phyloP scores from a whole-genome alignment of 805 yeast genomes.

The Ogataea pilisensis region DNA sequence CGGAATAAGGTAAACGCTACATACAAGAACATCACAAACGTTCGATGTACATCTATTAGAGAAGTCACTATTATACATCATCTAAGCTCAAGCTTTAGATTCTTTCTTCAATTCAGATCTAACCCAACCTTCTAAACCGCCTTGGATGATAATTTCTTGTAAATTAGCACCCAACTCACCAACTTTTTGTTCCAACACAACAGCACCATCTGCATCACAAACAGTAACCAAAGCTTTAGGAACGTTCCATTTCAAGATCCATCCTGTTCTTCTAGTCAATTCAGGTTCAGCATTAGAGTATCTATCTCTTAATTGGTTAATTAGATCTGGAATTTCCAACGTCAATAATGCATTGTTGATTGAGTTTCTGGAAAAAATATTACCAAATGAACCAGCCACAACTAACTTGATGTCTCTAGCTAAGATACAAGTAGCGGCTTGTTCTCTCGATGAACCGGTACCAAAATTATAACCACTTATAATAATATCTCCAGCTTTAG shows the following conservation, averaged over 20 bases:
- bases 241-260: constrained; percentile 92
- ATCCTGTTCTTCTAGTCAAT: constrained; percentile 91
- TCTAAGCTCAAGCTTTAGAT: constrained; percentile 1
- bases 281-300: constrained; percentile 54
- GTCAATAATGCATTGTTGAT: constrained; percentile 95
- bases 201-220: constrained; percentile 55
- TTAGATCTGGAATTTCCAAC: constrained; percentile 85
- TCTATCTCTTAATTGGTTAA: constrained; percentile 67
- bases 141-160: constrained; percentile 95
- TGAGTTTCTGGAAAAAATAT: constrained; percentile 92
- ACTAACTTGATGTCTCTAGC: constrained; percentile 92
- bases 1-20: neutral
- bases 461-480: constrained; percentile 95
- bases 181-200: constrained; percentile 77
- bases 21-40: neutral
- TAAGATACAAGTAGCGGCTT: constrained; percentile 96
- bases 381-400: constrained; percentile 96
- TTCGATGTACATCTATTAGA: too few species aligned
- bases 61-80: too few species aligned
- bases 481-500: constrained; percentile 79
- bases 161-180: constrained; percentile 94
- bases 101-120: constrained; percentile 54
- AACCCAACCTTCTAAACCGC: constrained; percentile 99
- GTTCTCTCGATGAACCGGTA: constrained; percentile 98
- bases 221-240: constrained; percentile 78